Percentiles rank a stretch among this genome's conserved stretches.
Evolutionary conservation across 2,329 filamentous ascomycete genomes (phyloP).

Genomic region (Epichloe coenophiala): DNA sequence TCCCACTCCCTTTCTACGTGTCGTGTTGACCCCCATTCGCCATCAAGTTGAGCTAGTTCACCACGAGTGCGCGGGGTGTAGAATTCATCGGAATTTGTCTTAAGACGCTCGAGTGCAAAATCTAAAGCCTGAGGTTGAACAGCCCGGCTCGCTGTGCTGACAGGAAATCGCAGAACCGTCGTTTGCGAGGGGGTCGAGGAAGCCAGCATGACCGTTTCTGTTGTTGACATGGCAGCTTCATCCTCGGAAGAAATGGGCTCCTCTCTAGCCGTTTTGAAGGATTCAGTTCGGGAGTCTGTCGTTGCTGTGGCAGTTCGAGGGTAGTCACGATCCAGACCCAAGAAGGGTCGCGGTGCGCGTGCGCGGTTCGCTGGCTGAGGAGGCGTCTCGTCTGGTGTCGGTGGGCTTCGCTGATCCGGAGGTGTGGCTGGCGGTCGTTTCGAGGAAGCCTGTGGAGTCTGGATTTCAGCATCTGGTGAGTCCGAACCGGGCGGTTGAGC

Average conservation of each 20-base stretch:
- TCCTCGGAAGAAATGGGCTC: slow-evolving; percentile 50
- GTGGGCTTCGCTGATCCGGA: slow-evolving; percentile 52
- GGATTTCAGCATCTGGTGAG: slow-evolving; percentile 22
- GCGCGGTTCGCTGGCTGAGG: slow-evolving; percentile 37
- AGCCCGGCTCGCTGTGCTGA: slow-evolving; percentile 8
- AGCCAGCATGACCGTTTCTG: slow-evolving; percentile 21
- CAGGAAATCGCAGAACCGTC: slow-evolving; percentile 26
- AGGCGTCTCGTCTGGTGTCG: slow-evolving; percentile 64
- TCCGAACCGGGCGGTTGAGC: slow-evolving; percentile 29
- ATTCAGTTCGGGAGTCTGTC: slow-evolving; percentile 50
- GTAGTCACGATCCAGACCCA: slow-evolving; percentile 31
- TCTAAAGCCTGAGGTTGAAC: slow-evolving; percentile 23
- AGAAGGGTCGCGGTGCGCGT: slow-evolving; percentile 29
- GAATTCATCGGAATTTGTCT: slow-evolving; percentile 25
- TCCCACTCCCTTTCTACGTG: slow-evolving; percentile 44
- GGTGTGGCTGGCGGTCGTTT: slow-evolving; percentile 42
- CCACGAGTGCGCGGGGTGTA: slow-evolving; percentile 29
- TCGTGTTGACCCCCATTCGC: slow-evolving; percentile 38
- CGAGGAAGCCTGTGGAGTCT: slow-evolving; percentile 25
- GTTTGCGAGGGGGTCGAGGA: slow-evolving; percentile 31
- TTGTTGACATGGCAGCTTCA: slow-evolving; percentile 30
- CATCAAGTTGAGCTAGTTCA: slow-evolving; percentile 44
- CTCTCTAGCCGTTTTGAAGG: slow-evolving; percentile 60
- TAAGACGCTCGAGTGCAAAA: slow-evolving; percentile 28
- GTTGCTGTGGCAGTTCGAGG: slow-evolving; percentile 42